A percentile compares a stretch with the other conserved stretches of the same genome.
Evolutionary conservation across 1,139 yeast species (phyloP).

Genomic region (Candida sp.): DNA sequence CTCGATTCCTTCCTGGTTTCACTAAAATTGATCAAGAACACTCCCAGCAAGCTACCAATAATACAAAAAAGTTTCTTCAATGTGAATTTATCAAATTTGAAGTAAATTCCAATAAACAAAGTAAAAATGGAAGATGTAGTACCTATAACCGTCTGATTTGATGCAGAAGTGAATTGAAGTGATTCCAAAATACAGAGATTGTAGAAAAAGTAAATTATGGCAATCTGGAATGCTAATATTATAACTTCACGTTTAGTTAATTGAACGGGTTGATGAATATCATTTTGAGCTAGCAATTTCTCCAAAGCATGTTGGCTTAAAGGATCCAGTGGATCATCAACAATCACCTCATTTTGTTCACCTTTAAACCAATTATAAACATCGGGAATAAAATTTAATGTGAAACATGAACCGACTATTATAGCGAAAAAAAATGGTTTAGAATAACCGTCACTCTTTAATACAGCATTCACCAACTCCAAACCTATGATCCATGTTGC

Average conservation of each 20-base stretch:
- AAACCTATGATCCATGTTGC: conserved; percentile 47
- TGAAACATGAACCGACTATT: conserved; percentile 45
- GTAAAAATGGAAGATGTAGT: conserved; percentile 53
- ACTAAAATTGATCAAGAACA: conserved; percentile 42
- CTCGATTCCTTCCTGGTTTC: conserved; percentile 17
- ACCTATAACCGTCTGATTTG: conserved; percentile 50
- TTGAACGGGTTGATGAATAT: conserved; percentile 9
- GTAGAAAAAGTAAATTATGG: conserved; percentile 40
- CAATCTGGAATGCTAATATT: conserved; percentile 33
- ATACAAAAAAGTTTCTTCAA: conserved; percentile 42
- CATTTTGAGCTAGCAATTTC: conserved; percentile 6
- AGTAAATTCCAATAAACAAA: conserved; percentile 36
- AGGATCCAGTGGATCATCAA: not conserved
- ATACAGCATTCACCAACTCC: conserved; percentile 45
- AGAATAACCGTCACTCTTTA: conserved; percentile 44
- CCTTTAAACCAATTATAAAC: conserved; percentile 3
- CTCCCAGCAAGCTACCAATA: conserved; percentile 43
- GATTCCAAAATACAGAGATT: conserved; percentile 38
- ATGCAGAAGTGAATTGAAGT: conserved; percentile 49
- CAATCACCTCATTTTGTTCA: not conserved
- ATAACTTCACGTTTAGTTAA: conserved; percentile 29
- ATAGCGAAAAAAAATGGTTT: conserved; percentile 49
- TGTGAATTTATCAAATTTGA: conserved; percentile 41
- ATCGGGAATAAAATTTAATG: conserved; percentile 43
- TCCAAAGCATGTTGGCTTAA: conserved; percentile 4